Conservation (phyloP, 164 flowering plant species). For the Nelumbo lutea region DNA sequence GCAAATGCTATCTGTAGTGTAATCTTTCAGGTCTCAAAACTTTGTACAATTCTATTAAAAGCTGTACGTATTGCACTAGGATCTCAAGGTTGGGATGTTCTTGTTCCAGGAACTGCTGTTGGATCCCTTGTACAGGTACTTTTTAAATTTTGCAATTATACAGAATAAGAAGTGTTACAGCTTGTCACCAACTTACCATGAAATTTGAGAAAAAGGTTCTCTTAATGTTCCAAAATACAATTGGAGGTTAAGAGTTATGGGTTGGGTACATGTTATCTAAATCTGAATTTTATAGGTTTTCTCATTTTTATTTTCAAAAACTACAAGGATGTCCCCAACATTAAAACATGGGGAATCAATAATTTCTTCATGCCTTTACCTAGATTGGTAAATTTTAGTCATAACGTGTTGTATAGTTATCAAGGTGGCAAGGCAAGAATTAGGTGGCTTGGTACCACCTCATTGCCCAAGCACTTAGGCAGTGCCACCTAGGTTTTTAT, state of each 20-base stretch:
- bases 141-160: neutral
- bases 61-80: slow-evolving; percentile 65
- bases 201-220: neutral
- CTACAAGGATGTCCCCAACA: no score
- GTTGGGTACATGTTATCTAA: neutral
- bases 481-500: no score
- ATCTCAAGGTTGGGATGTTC: slow-evolving; percentile 94
- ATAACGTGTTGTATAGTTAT: no score
- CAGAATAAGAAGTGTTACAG: neutral
- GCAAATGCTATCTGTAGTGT: slow-evolving; percentile 43
- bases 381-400: no score
- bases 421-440: no score
- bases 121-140: slow-evolving; percentile 81
- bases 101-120: slow-evolving; percentile 75
- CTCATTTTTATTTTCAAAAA: neutral
- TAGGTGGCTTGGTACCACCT: no score
- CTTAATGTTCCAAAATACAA: neutral
- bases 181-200: neutral
- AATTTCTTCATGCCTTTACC: no score
- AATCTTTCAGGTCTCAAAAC: slow-evolving; percentile 92
- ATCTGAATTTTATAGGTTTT: neutral
- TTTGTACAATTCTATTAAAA: slow-evolving; percentile 70
- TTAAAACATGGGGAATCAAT: no score
- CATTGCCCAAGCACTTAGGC: no score
- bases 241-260: no score